Percentiles rank a stretch among this genome's conserved stretches.
Evolutionary conservation across 192 early-diverging fungal species (phyloP).

Genomic region (Chytriomyces sp.): DNA sequence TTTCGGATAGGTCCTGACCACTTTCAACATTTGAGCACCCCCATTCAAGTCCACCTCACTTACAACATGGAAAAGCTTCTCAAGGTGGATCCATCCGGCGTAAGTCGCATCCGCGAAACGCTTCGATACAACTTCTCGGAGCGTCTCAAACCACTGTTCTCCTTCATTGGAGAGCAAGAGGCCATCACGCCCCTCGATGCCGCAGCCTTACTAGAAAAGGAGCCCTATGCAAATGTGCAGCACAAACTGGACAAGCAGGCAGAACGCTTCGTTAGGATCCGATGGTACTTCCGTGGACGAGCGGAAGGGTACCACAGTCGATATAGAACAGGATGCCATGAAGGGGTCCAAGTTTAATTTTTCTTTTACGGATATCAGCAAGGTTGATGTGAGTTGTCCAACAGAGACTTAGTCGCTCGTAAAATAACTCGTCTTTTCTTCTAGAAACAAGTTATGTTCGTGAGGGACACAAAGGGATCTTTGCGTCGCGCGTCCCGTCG

Average conservation of each 20-base stretch:
- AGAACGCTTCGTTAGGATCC: constrained; percentile 28
- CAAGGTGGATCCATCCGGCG: constrained; percentile 43
- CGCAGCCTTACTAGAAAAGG: constrained; percentile 73
- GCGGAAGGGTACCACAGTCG: constrained; percentile 17
- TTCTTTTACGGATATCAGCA: constrained; percentile 60
- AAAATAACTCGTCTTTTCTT: background rate
- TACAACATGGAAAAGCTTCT: constrained; percentile 86
- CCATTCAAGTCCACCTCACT: constrained; percentile 69
- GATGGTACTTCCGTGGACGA: constrained; percentile 9
- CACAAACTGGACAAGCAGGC: constrained; percentile 41
- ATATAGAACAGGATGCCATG: constrained; percentile 38
- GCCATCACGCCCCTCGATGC: constrained; percentile 77
- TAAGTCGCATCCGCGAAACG: constrained; percentile 29
- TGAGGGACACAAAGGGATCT: constrained; percentile 62
- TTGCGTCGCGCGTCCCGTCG: constrained; percentile 47
- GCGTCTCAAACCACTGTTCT: constrained; percentile 74
- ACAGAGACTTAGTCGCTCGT: background rate
- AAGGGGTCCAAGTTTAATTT: constrained; percentile 53
- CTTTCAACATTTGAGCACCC: constrained; percentile 50
- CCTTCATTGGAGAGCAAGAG: constrained; percentile 79
- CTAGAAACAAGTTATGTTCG: constrained; percentile 53
- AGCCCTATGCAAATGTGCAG: constrained; percentile 55
- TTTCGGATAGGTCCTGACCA: no score
- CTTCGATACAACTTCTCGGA: constrained; percentile 52
- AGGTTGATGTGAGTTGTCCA: constrained; percentile 35